phyloP scores from a whole-genome alignment of 2,329 filamentous ascomycete genomes.

The Chaetomiaceae sp. region DNA sequence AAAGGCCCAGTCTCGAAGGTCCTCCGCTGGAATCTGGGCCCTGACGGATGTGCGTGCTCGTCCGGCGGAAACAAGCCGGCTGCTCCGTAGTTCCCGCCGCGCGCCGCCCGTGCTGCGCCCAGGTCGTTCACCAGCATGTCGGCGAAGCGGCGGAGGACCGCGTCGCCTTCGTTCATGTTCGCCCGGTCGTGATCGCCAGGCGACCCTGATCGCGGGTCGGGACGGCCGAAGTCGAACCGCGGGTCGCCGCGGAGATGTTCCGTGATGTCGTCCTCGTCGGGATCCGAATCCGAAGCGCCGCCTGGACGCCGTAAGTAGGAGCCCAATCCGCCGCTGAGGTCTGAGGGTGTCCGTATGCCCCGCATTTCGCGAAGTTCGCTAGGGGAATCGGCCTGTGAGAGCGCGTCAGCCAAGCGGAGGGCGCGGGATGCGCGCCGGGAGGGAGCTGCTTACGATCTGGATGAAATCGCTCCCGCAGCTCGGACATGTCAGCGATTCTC shows the following conservation, averaged over 20 bases:
- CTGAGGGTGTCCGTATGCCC: slow-evolving; percentile 16
- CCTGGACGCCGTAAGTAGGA: slow-evolving; percentile 14
- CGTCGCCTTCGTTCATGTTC: slow-evolving; percentile 26
- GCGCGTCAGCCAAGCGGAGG: slow-evolving; percentile 13
- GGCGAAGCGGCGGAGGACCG: slow-evolving; percentile 37
- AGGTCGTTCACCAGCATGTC: slow-evolving; percentile 39
- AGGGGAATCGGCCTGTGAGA: slow-evolving; percentile 42
- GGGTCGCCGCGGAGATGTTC: slow-evolving; percentile 35
- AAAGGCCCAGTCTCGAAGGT: slow-evolving; percentile 34
- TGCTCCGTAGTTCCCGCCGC: not conserved
- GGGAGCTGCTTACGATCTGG: slow-evolving; percentile 76
- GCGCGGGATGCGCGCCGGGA: not conserved
- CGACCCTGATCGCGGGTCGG: not conserved
- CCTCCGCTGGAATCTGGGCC: slow-evolving; percentile 29
- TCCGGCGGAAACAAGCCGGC: slow-evolving; percentile 1
- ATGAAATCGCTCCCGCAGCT: slow-evolving; percentile 71
- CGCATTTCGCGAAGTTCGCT: slow-evolving; percentile 55
- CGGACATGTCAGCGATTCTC: slow-evolving; percentile 61
- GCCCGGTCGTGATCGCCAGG: not conserved
- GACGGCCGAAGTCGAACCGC: not conserved
- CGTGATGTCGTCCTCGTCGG: slow-evolving; percentile 54
- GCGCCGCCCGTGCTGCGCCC: slow-evolving; percentile 18
- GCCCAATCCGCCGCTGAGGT: slow-evolving; percentile 3
- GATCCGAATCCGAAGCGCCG: slow-evolving; percentile 48
- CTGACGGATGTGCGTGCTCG: not conserved